A percentile compares a stretch with the other conserved stretches of the same genome.
Evolutionary conservation across 2,329 filamentous ascomycete genomes (phyloP).

Genomic region (Cercospora berteroae): DNA sequence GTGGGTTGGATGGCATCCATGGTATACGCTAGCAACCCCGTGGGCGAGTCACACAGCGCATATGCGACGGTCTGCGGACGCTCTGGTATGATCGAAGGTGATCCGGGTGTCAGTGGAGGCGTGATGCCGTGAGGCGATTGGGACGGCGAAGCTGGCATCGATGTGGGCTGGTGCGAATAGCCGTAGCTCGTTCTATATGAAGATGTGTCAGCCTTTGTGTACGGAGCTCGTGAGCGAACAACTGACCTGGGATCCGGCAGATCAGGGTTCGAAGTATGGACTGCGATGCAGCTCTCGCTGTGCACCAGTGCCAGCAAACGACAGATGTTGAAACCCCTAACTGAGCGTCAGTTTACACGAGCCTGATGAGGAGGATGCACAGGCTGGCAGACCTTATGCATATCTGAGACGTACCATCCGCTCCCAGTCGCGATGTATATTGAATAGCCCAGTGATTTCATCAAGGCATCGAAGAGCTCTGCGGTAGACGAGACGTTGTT

Average conservation of each 20-base stretch:
- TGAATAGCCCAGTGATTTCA: constrained; percentile 59
- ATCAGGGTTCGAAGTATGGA: constrained; percentile 61
- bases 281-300: constrained; percentile 54
- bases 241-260: constrained; percentile 48
- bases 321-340: constrained; percentile 46
- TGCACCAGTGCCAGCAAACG: constrained; percentile 51
- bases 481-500: constrained; percentile 56
- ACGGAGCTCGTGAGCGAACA: background rate
- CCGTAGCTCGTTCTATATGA: constrained; percentile 21
- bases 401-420: constrained; percentile 44
- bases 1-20: constrained; percentile 36
- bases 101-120: constrained; percentile 24
- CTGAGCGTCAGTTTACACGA: background rate
- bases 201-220: background rate
- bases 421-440: constrained; percentile 59
- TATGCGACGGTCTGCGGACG: constrained; percentile 58
- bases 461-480: constrained; percentile 57
- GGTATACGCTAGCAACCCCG: constrained; percentile 57
- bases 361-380: background rate
- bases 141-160: constrained; percentile 5
- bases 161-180: constrained; percentile 18
- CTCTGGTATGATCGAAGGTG: constrained; percentile 14
- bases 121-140: constrained; percentile 7
- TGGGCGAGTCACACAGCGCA: constrained; percentile 61
- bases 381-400: no score